Conservation (phyloP, 2,329 filamentous ascomycete genomes). For the Colletotrichum sp. region DNA sequence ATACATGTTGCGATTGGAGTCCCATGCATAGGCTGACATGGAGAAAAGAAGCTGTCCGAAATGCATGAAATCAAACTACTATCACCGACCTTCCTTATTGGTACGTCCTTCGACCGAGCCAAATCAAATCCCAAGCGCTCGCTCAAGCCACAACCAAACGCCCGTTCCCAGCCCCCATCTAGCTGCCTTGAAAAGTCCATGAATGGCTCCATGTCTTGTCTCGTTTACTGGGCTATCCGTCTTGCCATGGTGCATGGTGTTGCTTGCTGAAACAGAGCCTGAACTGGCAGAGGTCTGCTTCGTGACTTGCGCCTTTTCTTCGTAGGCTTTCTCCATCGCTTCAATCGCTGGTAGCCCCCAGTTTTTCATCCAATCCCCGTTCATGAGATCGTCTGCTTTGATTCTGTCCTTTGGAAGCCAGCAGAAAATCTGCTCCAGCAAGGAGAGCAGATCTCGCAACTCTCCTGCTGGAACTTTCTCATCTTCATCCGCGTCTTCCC, state of each 20-base stretch:
- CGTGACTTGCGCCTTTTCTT: not conserved
- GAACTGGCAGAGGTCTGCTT: not conserved
- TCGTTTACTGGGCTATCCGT: not conserved
- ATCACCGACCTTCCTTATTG: not conserved
- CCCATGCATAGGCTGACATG: accelerated
- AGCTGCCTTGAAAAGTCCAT: not conserved
- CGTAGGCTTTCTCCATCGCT: not conserved
- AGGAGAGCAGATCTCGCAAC: not conserved
- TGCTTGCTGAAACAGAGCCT: accelerated
- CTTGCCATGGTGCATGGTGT: not conserved
- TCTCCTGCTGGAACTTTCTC: not conserved
- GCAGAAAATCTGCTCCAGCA: not conserved
- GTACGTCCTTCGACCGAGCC: not conserved
- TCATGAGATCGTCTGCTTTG: not conserved
- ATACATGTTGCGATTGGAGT: not conserved
- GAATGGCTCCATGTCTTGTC: not conserved
- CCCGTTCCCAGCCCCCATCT: not conserved
- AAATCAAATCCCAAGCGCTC: not conserved
- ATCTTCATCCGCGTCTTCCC: not conserved
- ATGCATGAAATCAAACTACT: not conserved
- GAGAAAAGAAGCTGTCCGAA: not conserved
- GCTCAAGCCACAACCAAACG: not conserved
- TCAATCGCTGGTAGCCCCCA: not conserved
- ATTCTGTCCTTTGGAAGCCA: not conserved
- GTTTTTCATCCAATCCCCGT: not conserved